Conservation (phyloP, 345 rosid genomes). For the Citrus reticulata region DNA sequence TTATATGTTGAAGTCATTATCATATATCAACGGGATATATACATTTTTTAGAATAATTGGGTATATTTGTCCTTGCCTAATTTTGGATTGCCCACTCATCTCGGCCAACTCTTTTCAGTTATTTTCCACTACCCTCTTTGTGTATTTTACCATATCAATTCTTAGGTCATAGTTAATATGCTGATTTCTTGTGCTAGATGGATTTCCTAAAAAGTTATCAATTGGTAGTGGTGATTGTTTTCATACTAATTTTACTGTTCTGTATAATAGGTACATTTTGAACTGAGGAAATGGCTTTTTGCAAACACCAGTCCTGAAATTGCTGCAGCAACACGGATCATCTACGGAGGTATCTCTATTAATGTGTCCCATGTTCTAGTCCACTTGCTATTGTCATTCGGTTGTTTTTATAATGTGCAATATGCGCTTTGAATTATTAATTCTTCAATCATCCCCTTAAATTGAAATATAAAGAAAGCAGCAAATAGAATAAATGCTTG, state of each 20-base stretch:
- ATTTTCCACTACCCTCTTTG: neutral
- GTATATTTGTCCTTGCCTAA: neutral
- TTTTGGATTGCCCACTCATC: neutral
- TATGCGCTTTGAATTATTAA: neutral
- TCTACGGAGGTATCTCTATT: slow-evolving; percentile 73
- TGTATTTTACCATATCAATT: neutral
- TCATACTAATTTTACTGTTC: neutral
- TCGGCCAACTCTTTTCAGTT: neutral
- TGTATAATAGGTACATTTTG: slow-evolving; percentile 62
- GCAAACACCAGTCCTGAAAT: slow-evolving; percentile 59
- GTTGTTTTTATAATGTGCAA: neutral
- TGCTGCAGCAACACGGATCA: slow-evolving; percentile 72
- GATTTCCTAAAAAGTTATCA: neutral
- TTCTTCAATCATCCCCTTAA: neutral
- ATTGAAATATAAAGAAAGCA: neutral
- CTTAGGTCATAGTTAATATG: neutral
- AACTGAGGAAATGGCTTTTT: slow-evolving; percentile 84
- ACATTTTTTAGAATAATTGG: too few species aligned
- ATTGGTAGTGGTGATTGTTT: neutral
- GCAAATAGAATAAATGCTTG: neutral
- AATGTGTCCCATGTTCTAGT: neutral
- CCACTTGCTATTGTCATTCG: neutral
- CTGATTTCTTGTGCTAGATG: neutral
- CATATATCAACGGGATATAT: neutral
- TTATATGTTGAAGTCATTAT: neutral